Evolutionary conservation across 2,329 filamentous ascomycete genomes (phyloP), one percentile per base, ranked within the genome.

Genomic region (Aspergillus arachidicola): DNA sequence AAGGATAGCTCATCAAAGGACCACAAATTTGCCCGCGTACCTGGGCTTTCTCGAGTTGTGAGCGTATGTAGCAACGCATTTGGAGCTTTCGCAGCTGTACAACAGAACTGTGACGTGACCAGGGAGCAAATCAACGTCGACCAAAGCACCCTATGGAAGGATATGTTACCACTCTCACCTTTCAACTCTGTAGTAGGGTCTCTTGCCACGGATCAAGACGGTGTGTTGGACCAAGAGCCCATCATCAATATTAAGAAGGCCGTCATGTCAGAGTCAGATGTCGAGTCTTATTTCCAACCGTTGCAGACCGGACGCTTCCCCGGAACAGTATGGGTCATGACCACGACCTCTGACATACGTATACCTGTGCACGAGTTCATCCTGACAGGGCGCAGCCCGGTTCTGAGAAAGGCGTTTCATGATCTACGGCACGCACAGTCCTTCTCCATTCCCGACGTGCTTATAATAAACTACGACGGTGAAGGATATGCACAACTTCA

Each of bases 1-100:
- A 96, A 96, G 71, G 87, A 89, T 26, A 82, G 85, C 38, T 91
- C 88, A 70, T 86, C 87, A 14, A 96, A 96, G 69, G 93, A 97
- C 73, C 97, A 96, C 82, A 99, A 99, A 75, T 99, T 98, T 69
- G 89, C 94, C 71, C 89, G 95, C 62, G 88, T 99, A 10, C 91
- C 95, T 1, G 93, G 91, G 48, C 86, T 99, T 61, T 97, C 93
- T 1, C 89, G 93, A 41, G 92, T 96, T 16, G 85, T 91, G 36
- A 89, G 89, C 4, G 94, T 98, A 9, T 86, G 93, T 68, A 94
- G 93, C 69, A 98, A 95, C 38, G 87, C 90, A 0, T 96, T 92
- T 77, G 95, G 95, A 5, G 92, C 94, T 0, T 98, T 94, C 80
- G 91, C 93, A 38, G 93, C 93, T 3, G 86, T 97, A 53, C 88